Evolutionary conservation across 2,329 filamentous ascomycete species (phyloP), one percentile per base, ranked within the genome.

Genomic region (Fusarium musae): DNA sequence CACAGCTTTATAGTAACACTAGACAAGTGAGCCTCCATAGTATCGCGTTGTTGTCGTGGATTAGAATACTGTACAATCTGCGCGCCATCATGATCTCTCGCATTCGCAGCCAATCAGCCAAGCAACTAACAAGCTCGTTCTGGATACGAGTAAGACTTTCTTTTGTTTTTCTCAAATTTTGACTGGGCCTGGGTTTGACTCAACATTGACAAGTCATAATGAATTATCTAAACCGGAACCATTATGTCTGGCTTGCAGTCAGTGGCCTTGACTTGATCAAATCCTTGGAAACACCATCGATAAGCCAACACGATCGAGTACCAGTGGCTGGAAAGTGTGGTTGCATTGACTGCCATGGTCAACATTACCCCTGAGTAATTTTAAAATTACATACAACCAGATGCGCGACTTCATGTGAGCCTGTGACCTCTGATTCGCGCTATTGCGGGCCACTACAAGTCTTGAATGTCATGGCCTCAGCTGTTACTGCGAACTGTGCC

Each of bases 321-420:
- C 28, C 42, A 26, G 21, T 56, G 59, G 30, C 32, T 47, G 54
- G 58, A 61, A 67, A 43, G 43, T 30, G 63, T 40, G 50, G 75
- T 77, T 62, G 67, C 74, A 77, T 76, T 72, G 66, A 56, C 60
- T 64, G 28, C 54, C 47, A 66, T 66, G 59, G 59, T 66, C 70
- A 65, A 56, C 59, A 74, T 67, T 67, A 64, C 75, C 75, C 75
- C 75, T 77, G 61, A 56, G 68, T 66, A 77, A 77, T 77, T 69
- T 77, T 70, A 76, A 74, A 68, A 69, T 72, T 75, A 49, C 62
- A 58, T 75, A 49, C 62, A 54, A 40, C 50, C 43, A 30, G 50
- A 46, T 56, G 58, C 58, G 34, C 54, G 52, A 60, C 53, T 49
- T 57, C 72, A 70, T 70, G 62, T 68, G 72, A 70, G 69, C 32